Base-by-base conservation (phyloP, 2,329 filamentous ascomycete species). In the Penicillium sp. region DNA sequence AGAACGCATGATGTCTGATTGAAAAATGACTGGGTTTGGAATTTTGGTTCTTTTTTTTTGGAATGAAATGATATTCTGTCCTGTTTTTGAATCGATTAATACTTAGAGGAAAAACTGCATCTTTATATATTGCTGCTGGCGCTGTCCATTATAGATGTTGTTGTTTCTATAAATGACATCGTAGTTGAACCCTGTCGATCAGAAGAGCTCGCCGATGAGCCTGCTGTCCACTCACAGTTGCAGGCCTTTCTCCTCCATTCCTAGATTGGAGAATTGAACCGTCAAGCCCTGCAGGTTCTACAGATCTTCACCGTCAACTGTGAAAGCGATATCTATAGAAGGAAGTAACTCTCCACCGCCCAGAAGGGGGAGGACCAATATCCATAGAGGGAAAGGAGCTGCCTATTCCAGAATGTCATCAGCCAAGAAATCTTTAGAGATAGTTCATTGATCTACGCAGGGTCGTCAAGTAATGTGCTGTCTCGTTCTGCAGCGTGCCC, bases 1-100 rank as follows among this genome's bases (percentile, higher is more conserved):
- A 41, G 57, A 22, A 44, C 45, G 66, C 67, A 69, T 69, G 27
- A 8, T 66, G 49, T 6, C 31, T 50, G 53, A 8, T 45, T 31
- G 51, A 11, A 31, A n/a, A 15, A 33, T 20, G 41, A 41, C 27
- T 52, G 27, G 20, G 9, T 6, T 27, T n/a, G 23, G 3, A n/a
- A 18, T 20, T 4, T 42, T 47, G 40, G 1, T 46, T 35, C 20
- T 27, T 27, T 9, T 31, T 25, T 20, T 41, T 3, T 46, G 0
- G 11, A n/a, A n/a, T 33, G 41, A 42, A 9, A 27, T 37, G 5
- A 6, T 33, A 14, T 49, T 25, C 3, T 14, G 48, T 20, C 33
- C 31, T 51, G 22, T 40, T 48, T 1, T 35, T 57, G 41, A 33
- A 46, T 41, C 55, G 35, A 15, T 51, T 29, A 33, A n/a, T 18